Percentiles rank a stretch among this genome's conserved stretches.
phyloP scores from a whole-genome alignment of 106 monocot genomes.

The Dactylorhiza incarnata region DNA sequence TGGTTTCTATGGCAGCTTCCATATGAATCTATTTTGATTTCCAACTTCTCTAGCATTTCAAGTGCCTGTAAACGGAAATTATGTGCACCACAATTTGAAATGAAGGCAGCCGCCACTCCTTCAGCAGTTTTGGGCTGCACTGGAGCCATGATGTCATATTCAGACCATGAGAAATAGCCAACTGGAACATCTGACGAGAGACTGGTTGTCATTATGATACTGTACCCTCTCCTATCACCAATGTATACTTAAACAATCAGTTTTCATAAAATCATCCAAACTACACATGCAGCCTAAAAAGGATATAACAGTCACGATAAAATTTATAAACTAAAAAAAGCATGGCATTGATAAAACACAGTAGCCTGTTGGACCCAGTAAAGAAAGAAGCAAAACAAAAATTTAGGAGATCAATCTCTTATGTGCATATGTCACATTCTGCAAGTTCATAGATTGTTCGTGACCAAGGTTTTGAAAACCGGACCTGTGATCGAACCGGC shows the following conservation, averaged over 20 bases:
- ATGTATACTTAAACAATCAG: background rate
- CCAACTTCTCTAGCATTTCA: constrained; percentile 47
- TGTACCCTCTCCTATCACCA: constrained; percentile 44
- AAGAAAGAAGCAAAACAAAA: background rate
- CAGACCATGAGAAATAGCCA: constrained; percentile 92
- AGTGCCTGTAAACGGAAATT: constrained; percentile 81
- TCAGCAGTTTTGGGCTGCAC: constrained; percentile 57
- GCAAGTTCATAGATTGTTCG: too few relatives aligned
- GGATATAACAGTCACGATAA: background rate
- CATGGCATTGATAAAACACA: background rate
- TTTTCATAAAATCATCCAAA: background rate
- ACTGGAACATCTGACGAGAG: constrained; percentile 89
- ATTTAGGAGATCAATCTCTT: too few relatives aligned
- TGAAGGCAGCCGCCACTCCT: constrained; percentile 81
- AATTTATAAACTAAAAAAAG: background rate
- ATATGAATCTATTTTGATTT: constrained; percentile 73
- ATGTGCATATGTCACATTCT: too few relatives aligned
- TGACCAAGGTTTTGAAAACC: too few relatives aligned
- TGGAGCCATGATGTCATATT: constrained; percentile 92
- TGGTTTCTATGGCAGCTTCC: constrained; percentile 74
- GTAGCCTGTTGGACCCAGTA: background rate
- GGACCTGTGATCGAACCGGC: too few relatives aligned
- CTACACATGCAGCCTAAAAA: background rate
- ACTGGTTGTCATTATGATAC: constrained; percentile 77
- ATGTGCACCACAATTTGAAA: constrained; percentile 82